These are phyloP conservation scores for Cladosporium sp. DNA, from an alignment of 2,329 filamentous ascomycete species.

Conservation along the genomic window DNA sequence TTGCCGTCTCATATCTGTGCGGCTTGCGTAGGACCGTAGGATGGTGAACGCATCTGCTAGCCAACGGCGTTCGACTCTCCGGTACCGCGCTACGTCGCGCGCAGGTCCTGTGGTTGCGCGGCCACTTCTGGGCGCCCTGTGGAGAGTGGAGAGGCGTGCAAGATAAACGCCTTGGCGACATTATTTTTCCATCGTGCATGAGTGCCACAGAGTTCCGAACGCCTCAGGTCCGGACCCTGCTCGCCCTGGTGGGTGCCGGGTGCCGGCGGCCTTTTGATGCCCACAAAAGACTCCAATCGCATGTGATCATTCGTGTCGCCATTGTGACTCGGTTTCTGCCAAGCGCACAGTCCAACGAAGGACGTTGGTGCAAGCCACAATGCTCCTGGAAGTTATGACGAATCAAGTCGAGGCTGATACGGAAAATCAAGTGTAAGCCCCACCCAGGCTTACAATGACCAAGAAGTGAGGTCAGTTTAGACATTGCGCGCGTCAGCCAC, in stretches of 20 bases:
- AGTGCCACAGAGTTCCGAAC: not conserved
- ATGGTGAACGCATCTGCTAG: not conserved
- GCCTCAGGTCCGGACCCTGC: not conserved
- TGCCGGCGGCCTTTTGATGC: not conserved
- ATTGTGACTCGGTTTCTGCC: not conserved
- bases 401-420: too few species aligned
- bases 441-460: too few species aligned
- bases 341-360: not conserved
- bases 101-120: not conserved
- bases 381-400: too few species aligned
- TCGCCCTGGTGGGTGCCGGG: not conserved
- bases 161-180: constrained; percentile 1
- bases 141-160: not conserved
- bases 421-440: too few species aligned
- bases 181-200: not conserved
- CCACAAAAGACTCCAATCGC: not conserved
- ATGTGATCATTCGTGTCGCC: not conserved
- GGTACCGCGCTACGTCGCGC: not conserved
- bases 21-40: not conserved
- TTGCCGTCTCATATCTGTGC: constrained; percentile 1
- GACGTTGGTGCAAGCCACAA: too few species aligned
- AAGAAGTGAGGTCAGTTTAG: not conserved
- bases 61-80: not conserved
- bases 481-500: not conserved
- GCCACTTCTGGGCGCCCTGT: not conserved